Evolutionary conservation across 2,329 filamentous ascomycete species (phyloP).

Genomic region (Microcera coccophila): DNA sequence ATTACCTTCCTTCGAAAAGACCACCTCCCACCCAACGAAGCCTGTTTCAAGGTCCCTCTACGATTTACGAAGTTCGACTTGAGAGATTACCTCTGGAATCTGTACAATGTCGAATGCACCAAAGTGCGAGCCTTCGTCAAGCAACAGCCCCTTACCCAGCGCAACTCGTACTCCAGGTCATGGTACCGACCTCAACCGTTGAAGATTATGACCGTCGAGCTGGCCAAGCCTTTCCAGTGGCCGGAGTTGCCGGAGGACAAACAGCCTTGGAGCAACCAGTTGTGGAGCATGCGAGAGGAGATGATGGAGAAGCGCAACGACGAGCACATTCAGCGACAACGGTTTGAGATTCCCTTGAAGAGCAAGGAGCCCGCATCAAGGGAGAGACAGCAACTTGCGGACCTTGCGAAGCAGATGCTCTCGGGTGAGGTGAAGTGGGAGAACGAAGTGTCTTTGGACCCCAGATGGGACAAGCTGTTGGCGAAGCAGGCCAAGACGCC

Average conservation of each 20-base stretch:
- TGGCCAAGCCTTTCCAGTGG: slow-evolving; percentile 85
- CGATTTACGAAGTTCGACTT: slow-evolving; percentile 95
- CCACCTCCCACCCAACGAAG: slow-evolving; percentile 71
- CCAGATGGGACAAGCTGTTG: slow-evolving; percentile 42
- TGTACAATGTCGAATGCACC: slow-evolving; percentile 71
- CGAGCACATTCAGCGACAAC: slow-evolving; percentile 30
- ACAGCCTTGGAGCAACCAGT: slow-evolving; percentile 60
- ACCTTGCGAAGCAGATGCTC: slow-evolving; percentile 61
- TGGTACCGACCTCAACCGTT: slow-evolving; percentile 67
- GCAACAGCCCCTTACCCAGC: slow-evolving; percentile 55
- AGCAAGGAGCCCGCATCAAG: slow-evolving; percentile 41
- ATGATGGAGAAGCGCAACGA: slow-evolving; percentile 41
- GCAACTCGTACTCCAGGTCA: slow-evolving; percentile 45
- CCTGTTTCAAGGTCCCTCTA: slow-evolving; percentile 86
- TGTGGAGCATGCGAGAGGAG: slow-evolving; percentile 51
- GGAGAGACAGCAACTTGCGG: slow-evolving; percentile 50
- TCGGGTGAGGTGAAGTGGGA: slow-evolving; percentile 60
- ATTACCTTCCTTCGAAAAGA: slow-evolving; percentile 73
- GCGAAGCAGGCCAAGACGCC: slow-evolving; percentile 20
- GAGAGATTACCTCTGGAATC: slow-evolving; percentile 87
- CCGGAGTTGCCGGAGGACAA: slow-evolving; percentile 64
- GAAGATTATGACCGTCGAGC: slow-evolving; percentile 94
- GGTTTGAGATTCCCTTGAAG: slow-evolving; percentile 35
- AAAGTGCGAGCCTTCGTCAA: slow-evolving; percentile 76
- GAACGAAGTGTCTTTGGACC: slow-evolving; percentile 43